Percentiles rank a stretch among this genome's conserved stretches.
These are phyloP conservation scores for Gamarada debralockiae DNA, from an alignment of 495 filamentous ascomycete genomes.

Conservation along the genomic window DNA sequence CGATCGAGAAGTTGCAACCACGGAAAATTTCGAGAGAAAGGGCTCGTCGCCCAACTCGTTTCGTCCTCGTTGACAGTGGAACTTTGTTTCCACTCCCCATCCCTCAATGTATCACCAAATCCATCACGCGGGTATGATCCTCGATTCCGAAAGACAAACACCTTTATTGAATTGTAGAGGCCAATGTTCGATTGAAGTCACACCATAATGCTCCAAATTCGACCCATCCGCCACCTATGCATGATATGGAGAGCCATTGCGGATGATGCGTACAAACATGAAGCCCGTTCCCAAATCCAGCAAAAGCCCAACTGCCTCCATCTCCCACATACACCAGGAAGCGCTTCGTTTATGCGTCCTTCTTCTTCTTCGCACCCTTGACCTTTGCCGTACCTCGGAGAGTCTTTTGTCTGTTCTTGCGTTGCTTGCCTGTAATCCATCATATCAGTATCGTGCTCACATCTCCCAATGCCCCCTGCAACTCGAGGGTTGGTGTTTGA, in stretches of 20 bases:
- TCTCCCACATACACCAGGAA: conserved; percentile 14
- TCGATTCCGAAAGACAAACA: background rate
- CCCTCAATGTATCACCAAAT: background rate
- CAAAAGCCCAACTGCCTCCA: conserved; percentile 19
- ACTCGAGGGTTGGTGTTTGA: conserved; percentile 27
- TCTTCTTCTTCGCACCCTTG: conserved; percentile 80
- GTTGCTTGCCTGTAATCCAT: conserved; percentile 84
- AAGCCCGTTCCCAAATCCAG: conserved; percentile 13
- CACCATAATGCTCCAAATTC: conserved; percentile 19
- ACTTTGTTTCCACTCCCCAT: no score
- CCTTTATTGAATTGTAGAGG: conserved; percentile 3
- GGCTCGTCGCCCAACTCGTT: no score
- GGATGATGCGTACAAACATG: conserved; percentile 23
- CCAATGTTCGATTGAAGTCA: conserved; percentile 2
- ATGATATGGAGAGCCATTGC: conserved; percentile 20
- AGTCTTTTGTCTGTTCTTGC: conserved; percentile 99
- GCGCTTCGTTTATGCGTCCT: conserved; percentile 40
- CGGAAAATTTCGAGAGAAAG: no score
- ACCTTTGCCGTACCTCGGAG: conserved; percentile 92
- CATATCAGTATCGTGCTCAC: conserved; percentile 1
- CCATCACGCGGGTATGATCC: background rate
- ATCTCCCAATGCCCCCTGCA: background rate
- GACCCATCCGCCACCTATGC: conserved; percentile 6
- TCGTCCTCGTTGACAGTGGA: no score
- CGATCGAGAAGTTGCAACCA: no score